These are phyloP conservation scores for Strobilomyces dryophilus DNA, from an alignment of 768 basidiomycete genomes.

Conservation along the genomic window DNA sequence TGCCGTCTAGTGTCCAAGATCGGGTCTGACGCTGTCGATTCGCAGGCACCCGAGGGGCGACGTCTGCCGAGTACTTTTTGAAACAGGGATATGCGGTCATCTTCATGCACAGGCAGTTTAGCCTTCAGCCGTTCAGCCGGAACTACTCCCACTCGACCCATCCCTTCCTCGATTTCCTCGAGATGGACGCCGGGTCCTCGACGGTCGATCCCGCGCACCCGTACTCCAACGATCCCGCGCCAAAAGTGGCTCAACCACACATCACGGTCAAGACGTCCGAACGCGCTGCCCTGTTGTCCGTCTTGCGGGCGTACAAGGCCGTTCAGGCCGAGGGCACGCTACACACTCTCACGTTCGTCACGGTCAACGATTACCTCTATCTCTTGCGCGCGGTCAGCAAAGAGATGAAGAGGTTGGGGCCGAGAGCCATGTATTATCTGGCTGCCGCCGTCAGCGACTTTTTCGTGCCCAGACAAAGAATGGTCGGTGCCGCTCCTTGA, in stretches of 20 bases:
- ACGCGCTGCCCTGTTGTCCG: constrained; percentile 59
- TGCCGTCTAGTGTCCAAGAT: not conserved
- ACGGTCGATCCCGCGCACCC: constrained; percentile 17
- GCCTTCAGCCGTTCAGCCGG: constrained; percentile 93
- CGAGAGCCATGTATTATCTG: constrained; percentile 88
- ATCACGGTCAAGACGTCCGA: constrained; percentile 69
- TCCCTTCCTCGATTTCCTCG: constrained; percentile 93
- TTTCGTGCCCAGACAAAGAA: constrained; percentile 85
- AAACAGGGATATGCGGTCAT: constrained; percentile 94
- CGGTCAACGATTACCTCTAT: constrained; percentile 96
- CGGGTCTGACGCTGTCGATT: constrained; percentile 2
- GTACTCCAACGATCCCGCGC: constrained; percentile 29
- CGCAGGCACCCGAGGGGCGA: constrained; percentile 90
- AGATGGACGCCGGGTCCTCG: constrained; percentile 44
- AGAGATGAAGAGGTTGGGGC: constrained; percentile 65
- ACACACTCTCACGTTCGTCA: constrained; percentile 86
- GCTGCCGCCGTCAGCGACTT: constrained; percentile 99
- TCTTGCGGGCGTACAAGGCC: constrained; percentile 75
- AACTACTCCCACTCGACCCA: constrained; percentile 99
- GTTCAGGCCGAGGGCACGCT: constrained; percentile 73
- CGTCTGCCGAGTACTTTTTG: constrained; percentile 97
- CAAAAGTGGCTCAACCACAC: constrained; percentile 31
- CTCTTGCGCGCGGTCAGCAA: constrained; percentile 78
- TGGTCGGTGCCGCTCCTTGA: constrained; percentile 52
- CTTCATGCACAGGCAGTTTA: constrained; percentile 98